Conservation (phyloP, 2,329 filamentous ascomycete genomes). For the Dendryphion nanum region DNA sequence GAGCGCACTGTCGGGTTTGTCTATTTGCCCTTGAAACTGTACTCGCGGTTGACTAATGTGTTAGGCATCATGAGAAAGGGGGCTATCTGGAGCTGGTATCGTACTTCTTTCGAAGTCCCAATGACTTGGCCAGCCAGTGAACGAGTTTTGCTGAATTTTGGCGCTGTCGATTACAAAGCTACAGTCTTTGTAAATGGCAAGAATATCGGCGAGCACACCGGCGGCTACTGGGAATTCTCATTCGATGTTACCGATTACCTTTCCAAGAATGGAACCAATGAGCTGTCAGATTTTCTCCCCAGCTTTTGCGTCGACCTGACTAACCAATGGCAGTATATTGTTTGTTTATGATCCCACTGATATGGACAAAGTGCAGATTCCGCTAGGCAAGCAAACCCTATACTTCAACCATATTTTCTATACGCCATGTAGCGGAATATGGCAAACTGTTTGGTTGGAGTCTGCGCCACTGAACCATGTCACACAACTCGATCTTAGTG, state of each 20-base stretch:
- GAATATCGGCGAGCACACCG: conserved; percentile 53
- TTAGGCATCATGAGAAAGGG: conserved; percentile 44
- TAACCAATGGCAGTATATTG: conserved; percentile 52
- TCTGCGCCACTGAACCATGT: conserved; percentile 59
- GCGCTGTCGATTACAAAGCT: conserved; percentile 58
- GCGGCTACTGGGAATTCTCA: conserved; percentile 63
- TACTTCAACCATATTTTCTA: conserved; percentile 66
- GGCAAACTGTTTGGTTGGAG: conserved; percentile 72
- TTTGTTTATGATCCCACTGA: conserved; percentile 70
- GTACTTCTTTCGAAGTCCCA: conserved; percentile 53
- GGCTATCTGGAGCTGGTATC: conserved; percentile 48
- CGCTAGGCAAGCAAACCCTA: conserved; percentile 64
- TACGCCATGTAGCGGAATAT: conserved; percentile 70
- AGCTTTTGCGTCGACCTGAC: not conserved
- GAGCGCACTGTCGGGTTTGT: conserved; percentile 51
- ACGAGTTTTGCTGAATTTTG: conserved; percentile 55
- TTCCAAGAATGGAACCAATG: conserved; percentile 48
- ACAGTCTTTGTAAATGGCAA: conserved; percentile 60
- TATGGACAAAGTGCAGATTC: conserved; percentile 53
- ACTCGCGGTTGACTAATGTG: conserved; percentile 14
- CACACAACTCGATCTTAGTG: conserved; percentile 58
- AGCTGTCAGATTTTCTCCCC: conserved; percentile 54
- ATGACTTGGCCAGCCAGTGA: conserved; percentile 44
- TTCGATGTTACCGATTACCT: conserved; percentile 56
- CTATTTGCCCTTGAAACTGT: not conserved